Evolutionary conservation across 192 early-diverging fungal species (phyloP).

Genomic region (Backusella australiensis): DNA sequence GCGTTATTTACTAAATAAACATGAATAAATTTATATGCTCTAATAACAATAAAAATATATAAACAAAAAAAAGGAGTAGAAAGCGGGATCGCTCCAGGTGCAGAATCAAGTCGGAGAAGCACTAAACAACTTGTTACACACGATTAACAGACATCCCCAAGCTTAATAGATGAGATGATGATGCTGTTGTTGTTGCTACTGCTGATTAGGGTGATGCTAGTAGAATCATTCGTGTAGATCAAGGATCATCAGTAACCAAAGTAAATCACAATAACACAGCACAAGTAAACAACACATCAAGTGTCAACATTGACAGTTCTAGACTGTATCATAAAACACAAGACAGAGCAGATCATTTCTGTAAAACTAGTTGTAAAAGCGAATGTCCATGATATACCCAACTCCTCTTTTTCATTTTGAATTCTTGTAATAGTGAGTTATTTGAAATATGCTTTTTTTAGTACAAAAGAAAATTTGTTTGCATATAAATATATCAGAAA

Average conservation of each 20-base stretch:
- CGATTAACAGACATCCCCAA: not conserved
- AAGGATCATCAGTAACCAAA: no score
- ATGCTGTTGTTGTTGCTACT: no score
- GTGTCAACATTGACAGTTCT: no score
- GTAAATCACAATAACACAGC: no score
- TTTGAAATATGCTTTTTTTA: conserved; percentile 9
- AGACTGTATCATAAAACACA: no score
- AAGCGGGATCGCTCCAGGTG: conserved; percentile 4
- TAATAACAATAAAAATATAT: not conserved
- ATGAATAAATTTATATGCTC: not conserved
- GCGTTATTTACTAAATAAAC: not conserved
- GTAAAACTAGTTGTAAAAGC: not conserved
- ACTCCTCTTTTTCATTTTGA: not conserved
- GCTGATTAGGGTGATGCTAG: no score
- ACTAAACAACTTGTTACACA: not conserved
- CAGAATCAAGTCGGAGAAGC: conserved; percentile 1
- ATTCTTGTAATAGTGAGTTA: conserved; percentile 1
- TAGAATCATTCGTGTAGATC: no score
- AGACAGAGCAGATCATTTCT: not conserved
- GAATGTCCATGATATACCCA: not conserved
- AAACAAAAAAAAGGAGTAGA: conserved; percentile 1
- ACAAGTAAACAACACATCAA: no score
- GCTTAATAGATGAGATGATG: not conserved
- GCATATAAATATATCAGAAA: not conserved
- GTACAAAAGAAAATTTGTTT: not conserved